Evolutionary conservation across 768 basidiomycete genomes (phyloP), one percentile per base, ranked within the genome.

Genomic region (Agaricus sinodeliciosus): DNA sequence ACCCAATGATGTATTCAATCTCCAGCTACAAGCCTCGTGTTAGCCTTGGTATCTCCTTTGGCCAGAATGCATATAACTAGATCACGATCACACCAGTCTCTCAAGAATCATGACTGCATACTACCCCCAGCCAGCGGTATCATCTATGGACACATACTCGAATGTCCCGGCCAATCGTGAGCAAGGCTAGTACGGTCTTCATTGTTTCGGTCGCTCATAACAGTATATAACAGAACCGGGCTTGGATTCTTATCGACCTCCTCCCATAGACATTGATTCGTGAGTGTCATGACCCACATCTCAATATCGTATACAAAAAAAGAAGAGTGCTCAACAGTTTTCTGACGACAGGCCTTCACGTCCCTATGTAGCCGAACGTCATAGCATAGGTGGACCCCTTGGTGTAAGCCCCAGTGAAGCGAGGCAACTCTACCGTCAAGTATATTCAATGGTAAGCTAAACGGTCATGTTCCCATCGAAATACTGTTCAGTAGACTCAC

Each of bases 341-440:
- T 56, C 66, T 40, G 36, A 18, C 43, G 27, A 18, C 72, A 72
- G 85, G 65, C 65, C 83, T 65, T 59, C 85, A 62, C 75, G 79
- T 72, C 66, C 83, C 55, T 66, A 78, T 64, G 77, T 75, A 0
- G 78, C 74, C 73, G 69, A 68, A 49, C 67, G 73, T 31, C 73
- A 64, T 22, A 54, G 63, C 41, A 56, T 58, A 25, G 62, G 62
- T 31, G 69, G 65, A 6, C 59, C 44, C 28, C 26, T 71, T 58
- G 81, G 82, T 39, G 74, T 81, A 16, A 79, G 80, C 22, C 64
- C 74, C 18, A 66, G 80, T 54, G 85, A 87, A 61, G 86, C 87
- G 1, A 70, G 71, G 27, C 72, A 78, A 54, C 86, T 78, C 79
- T 85, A 90, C 65, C 72, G 74, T 47, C 78, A 79, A 18, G 80